Evolutionary conservation across 2,329 filamentous ascomycete species (phyloP).

Genomic region (Exophiala viscosa): DNA sequence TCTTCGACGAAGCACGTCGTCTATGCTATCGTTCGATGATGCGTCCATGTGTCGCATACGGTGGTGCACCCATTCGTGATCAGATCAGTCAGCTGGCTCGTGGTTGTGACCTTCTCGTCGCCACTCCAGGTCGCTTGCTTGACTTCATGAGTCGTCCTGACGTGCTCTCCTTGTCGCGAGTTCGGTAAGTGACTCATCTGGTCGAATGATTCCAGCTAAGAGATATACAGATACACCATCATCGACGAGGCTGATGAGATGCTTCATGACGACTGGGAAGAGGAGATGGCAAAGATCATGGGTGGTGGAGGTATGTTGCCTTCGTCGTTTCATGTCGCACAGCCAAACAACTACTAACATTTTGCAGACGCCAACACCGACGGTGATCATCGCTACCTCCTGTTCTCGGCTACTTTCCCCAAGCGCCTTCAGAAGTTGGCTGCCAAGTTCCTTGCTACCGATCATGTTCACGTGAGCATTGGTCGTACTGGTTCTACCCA

Average conservation of each 20-base stretch:
- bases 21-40: constrained; percentile 94
- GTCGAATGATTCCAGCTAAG: too few relatives aligned
- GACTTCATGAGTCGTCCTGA: constrained; percentile 72
- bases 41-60: constrained; percentile 84
- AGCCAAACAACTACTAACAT: constrained; percentile 28
- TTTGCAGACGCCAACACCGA: constrained; percentile 67
- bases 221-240: constrained; percentile 48
- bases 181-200: constrained; percentile 52
- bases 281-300: constrained; percentile 72
- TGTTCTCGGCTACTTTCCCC: constrained; percentile 95
- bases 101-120: constrained; percentile 87
- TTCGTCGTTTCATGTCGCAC: constrained; percentile 9
- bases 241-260: constrained; percentile 97
- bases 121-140: constrained; percentile 77
- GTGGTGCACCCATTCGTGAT: constrained; percentile 67
- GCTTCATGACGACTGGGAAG: constrained; percentile 73
- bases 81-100: constrained; percentile 71
- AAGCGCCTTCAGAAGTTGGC: constrained; percentile 73
- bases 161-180: constrained; percentile 66
- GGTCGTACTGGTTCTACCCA: constrained; percentile 83
- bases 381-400: constrained; percentile 64
- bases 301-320: constrained; percentile 68
- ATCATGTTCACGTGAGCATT: constrained; percentile 76
- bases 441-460: constrained; percentile 66
- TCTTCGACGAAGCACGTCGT: constrained; percentile 89